Evolutionary conservation across 805 yeast species (phyloP).

Genomic region (Candida maesae): DNA sequence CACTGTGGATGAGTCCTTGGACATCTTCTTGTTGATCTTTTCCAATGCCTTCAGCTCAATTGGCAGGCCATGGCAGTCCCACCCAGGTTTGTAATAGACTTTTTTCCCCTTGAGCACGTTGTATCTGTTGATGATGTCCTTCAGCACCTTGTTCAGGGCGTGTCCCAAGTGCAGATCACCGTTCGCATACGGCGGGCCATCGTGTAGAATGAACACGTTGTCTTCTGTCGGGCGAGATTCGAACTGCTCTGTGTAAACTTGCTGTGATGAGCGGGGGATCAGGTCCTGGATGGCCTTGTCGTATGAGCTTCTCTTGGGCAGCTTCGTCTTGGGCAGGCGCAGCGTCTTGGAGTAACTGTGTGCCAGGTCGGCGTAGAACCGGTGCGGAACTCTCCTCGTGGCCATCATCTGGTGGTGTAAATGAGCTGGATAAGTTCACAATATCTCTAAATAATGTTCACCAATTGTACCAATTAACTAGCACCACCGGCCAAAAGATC

Average conservation of each 20-base stretch:
- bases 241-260: slow-evolving; percentile 64
- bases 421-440: no score
- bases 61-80: slow-evolving; percentile 99
- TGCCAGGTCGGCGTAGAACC: slow-evolving; percentile 15
- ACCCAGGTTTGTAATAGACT: slow-evolving; percentile 82
- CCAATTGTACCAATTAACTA: no score
- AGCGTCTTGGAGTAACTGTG: slow-evolving; percentile 27
- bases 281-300: slow-evolving; percentile 38
- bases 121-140: slow-evolving; percentile 78
- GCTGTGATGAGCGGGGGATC: slow-evolving; percentile 51
- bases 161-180: slow-evolving; percentile 93
- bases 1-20: slow-evolving; percentile 32
- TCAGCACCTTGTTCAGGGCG: slow-evolving; percentile 82
- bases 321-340: slow-evolving; percentile 61
- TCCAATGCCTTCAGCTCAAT: slow-evolving; percentile 83
- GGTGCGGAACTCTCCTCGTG: background rate
- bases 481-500: no score
- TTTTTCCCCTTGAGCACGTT: slow-evolving; percentile 59
- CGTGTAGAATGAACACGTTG: slow-evolving; percentile 69
- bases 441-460: no score
- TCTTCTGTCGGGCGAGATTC: slow-evolving; percentile 27
- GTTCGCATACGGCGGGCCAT: slow-evolving; percentile 98
- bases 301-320: slow-evolving; percentile 58
- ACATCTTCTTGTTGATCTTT: slow-evolving; percentile 34
- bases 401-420: background rate